phyloP scores from a whole-genome alignment of 2,329 filamentous ascomycete species.

The Monilinia fructicola region DNA sequence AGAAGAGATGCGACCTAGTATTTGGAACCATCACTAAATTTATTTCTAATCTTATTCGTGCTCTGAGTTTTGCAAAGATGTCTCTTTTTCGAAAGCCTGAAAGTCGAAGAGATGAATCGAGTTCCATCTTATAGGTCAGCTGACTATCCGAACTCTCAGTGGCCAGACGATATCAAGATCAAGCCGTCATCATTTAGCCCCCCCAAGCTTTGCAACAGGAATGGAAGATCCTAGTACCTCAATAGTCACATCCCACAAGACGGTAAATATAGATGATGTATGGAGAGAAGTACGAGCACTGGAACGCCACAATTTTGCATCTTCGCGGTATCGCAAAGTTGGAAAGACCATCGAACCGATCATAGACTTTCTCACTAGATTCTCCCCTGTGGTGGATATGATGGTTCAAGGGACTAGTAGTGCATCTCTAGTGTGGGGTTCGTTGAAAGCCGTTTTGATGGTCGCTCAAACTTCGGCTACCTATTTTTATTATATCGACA shows the following conservation, averaged over 20 bases:
- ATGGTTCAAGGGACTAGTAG: slow-evolving; percentile 21
- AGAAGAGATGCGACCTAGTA: slow-evolving; percentile 3
- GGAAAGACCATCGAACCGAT: slow-evolving; percentile 20
- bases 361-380: slow-evolving; percentile 19
- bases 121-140: slow-evolving; percentile 19
- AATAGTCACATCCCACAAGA: neutral
- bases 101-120: neutral
- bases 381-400: slow-evolving; percentile 19
- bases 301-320: slow-evolving; percentile 19
- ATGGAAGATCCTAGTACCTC: neutral
- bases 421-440: slow-evolving; percentile 21
- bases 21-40: neutral
- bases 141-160: slow-evolving; percentile 3
- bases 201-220: neutral
- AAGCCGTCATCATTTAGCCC: neutral
- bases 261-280: slow-evolving; percentile 19
- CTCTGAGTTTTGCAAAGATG: neutral
- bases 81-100: neutral
- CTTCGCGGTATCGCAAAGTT: slow-evolving; percentile 17
- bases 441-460: slow-evolving; percentile 19
- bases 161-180: slow-evolving; percentile 8
- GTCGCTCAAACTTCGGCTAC: slow-evolving; percentile 21
- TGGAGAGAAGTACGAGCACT: slow-evolving; percentile 23
- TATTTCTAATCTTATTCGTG: neutral
- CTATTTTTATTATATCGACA: slow-evolving; percentile 20